Percentiles rank a stretch among this genome's conserved stretches.
Conservation (phyloP, 2,329 filamentous ascomycete species). For the Hypoxylon rubiginosum region DNA sequence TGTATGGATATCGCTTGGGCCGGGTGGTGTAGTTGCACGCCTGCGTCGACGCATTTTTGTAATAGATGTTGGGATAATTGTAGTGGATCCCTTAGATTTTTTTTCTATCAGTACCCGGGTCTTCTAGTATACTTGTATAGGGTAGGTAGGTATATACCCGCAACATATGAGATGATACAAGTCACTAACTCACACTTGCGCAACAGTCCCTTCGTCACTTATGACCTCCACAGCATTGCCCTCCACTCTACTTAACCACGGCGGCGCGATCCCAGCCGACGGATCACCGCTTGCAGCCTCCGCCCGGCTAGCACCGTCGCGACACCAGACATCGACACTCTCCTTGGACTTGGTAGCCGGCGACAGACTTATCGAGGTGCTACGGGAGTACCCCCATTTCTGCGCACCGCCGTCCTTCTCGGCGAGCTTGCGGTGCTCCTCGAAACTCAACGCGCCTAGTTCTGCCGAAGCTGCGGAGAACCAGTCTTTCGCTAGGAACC, state of each 20-base stretch:
- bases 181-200: slow-evolving; percentile 70
- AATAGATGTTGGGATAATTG: slow-evolving; percentile 76
- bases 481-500: slow-evolving; percentile 82
- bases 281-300: slow-evolving; percentile 60
- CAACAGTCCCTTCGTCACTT: slow-evolving; percentile 70
- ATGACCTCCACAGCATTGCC: slow-evolving; percentile 73
- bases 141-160: neutral
- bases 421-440: slow-evolving; percentile 75
- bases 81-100: slow-evolving; percentile 72
- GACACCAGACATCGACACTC: slow-evolving; percentile 74
- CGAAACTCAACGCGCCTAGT: slow-evolving; percentile 77
- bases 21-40: slow-evolving; percentile 76
- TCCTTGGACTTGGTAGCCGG: slow-evolving; percentile 53
- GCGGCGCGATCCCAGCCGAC: slow-evolving; percentile 58
- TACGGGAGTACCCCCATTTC: slow-evolving; percentile 65
- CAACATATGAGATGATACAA: neutral
- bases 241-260: slow-evolving; percentile 69
- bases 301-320: slow-evolving; percentile 73
- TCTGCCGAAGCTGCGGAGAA: slow-evolving; percentile 69
- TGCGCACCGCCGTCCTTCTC: slow-evolving; percentile 67
- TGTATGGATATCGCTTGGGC: slow-evolving; percentile 67
- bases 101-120: neutral
- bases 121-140: neutral
- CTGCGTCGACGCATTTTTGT: slow-evolving; percentile 66
- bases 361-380: slow-evolving; percentile 69